These are phyloP conservation scores for Bolboschoenus planiculmis DNA, from an alignment of 176 grass and related monocot genomes.

Conservation along the genomic window DNA sequence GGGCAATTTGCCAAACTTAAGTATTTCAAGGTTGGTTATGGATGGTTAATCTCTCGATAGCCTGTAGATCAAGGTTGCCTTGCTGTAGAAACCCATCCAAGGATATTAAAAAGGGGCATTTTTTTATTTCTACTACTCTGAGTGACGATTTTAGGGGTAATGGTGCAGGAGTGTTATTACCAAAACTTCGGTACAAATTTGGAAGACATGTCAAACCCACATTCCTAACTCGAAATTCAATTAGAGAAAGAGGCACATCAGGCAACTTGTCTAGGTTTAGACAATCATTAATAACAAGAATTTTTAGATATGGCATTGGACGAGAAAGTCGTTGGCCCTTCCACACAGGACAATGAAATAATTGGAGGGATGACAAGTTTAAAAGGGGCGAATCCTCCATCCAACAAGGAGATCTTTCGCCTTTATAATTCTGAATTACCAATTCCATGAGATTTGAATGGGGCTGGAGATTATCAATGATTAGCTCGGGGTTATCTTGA, in stretches of 20 bases:
- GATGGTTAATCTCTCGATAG: constrained; percentile 26
- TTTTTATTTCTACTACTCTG: neutral
- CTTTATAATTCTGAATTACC: constrained; percentile 27
- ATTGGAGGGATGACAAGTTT: neutral
- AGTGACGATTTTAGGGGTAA: neutral
- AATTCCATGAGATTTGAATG: neutral
- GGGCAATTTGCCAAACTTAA: constrained; percentile 16
- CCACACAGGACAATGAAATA: neutral
- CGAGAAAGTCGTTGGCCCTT: neutral
- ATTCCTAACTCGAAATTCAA: neutral
- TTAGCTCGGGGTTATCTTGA: neutral
- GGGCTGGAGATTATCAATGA: constrained; percentile 35
- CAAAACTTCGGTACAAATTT: neutral
- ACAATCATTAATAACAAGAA: neutral
- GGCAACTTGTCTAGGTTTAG: constrained; percentile 11
- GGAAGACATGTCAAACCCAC: neutral
- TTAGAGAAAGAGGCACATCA: constrained; percentile 5
- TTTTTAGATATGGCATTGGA: neutral
- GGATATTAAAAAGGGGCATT: neutral
- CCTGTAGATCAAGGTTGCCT: neutral
- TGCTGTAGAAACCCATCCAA: neutral
- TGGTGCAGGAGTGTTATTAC: neutral
- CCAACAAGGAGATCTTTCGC: constrained; percentile 29
- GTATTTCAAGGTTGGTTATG: neutral
- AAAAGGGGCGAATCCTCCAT: neutral